Percentiles rank a stretch among this genome's conserved stretches.
Conservation (phyloP, 106 monocot genomes). For the Acorus calamus region DNA sequence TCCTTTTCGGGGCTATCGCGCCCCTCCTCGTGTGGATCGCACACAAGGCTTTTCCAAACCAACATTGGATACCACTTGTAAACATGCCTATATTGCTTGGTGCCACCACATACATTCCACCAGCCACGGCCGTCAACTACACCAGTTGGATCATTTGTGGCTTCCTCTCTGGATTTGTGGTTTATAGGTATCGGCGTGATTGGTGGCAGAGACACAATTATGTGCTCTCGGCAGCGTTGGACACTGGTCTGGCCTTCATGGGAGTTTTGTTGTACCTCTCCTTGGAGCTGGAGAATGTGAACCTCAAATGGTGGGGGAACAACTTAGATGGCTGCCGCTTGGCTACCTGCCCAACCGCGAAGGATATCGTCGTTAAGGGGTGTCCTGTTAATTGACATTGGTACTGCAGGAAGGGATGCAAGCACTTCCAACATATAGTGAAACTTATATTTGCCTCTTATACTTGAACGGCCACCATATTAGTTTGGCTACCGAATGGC, state of each 20-base stretch:
- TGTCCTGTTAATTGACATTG: slow-evolving; percentile 26
- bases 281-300: slow-evolving; percentile 46
- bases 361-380: slow-evolving; percentile 42
- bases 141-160: slow-evolving; percentile 62
- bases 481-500: too few relatives aligned
- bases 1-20: slow-evolving; percentile 61
- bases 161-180: slow-evolving; percentile 74
- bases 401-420: too few relatives aligned
- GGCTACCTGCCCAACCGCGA: slow-evolving; percentile 66
- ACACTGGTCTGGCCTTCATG: slow-evolving; percentile 89
- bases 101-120: slow-evolving; percentile 68
- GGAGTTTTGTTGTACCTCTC: slow-evolving; percentile 64
- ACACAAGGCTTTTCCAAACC: slow-evolving; percentile 47
- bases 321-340: slow-evolving; percentile 74
- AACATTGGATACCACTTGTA: slow-evolving; percentile 61
- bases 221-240: slow-evolving; percentile 68
- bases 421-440: too few relatives aligned
- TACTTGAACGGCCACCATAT: too few relatives aligned
- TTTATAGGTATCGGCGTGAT: slow-evolving; percentile 47
- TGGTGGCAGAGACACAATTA: slow-evolving; percentile 93
- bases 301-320: slow-evolving; percentile 80
- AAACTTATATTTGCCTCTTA: too few relatives aligned
- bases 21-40: slow-evolving; percentile 70
- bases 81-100: slow-evolving; percentile 78
- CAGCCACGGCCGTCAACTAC: slow-evolving; percentile 84